Evolutionary conservation across 1,284 basidiomycete genomes (phyloP).

Genomic region (Fomitopsis palustris): DNA sequence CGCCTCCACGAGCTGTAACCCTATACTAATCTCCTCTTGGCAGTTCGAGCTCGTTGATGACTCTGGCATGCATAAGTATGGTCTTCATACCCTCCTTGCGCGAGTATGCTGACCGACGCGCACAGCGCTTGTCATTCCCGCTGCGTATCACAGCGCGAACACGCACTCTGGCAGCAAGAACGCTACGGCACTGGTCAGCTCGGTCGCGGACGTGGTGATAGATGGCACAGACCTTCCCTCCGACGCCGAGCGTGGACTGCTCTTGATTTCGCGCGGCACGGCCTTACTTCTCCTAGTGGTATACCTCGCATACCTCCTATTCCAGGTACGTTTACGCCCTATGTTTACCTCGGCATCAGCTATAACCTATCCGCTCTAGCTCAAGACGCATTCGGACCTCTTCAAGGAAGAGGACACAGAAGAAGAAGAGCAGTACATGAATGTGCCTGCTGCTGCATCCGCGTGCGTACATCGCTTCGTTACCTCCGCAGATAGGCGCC

Average conservation of each 20-base stretch:
- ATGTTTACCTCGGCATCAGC: background rate
- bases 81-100: slow-evolving; percentile 22
- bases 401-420: slow-evolving; percentile 22
- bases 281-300: slow-evolving; percentile 78
- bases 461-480: slow-evolving; percentile 38
- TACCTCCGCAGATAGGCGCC: background rate
- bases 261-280: slow-evolving; percentile 83
- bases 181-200: background rate
- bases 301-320: slow-evolving; percentile 79
- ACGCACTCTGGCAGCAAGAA: slow-evolving; percentile 6
- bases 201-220: slow-evolving; percentile 6
- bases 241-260: slow-evolving; percentile 49
- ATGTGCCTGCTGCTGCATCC: slow-evolving; percentile 55
- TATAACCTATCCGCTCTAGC: slow-evolving; percentile 29
- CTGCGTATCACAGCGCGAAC: slow-evolving; percentile 70
- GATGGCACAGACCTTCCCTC: slow-evolving; percentile 24
- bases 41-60: slow-evolving; percentile 78
- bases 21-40: background rate
- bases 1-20: slow-evolving; percentile 3
- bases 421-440: slow-evolving; percentile 64
- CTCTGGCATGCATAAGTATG: slow-evolving; percentile 82
- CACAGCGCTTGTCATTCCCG: slow-evolving; percentile 84
- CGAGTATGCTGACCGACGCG: background rate
- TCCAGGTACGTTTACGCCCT: slow-evolving; percentile 50
- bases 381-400: slow-evolving; percentile 30